phyloP scores from a whole-genome alignment of 1,284 basidiomycete genomes.

The Ustilago hordei region DNA sequence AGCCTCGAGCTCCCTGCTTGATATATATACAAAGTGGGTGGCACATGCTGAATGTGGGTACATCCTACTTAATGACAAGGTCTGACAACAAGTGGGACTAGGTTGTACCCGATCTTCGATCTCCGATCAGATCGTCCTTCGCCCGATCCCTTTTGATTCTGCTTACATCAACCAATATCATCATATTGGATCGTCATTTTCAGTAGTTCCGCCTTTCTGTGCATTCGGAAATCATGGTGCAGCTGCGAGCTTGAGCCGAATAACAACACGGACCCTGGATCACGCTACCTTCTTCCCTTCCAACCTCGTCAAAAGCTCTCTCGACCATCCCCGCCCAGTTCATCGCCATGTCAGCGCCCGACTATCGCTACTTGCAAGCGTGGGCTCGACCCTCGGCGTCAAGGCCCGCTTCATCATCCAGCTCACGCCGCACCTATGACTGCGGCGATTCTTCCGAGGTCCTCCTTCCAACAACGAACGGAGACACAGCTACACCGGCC shows the following conservation, averaged over 20 bases:
- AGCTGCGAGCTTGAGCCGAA: background rate
- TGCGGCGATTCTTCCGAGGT: slow-evolving; percentile 33
- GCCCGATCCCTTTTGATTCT: too few relatives aligned
- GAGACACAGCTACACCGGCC: slow-evolving; percentile 20
- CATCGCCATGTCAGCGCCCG: slow-evolving; percentile 39
- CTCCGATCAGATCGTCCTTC: too few relatives aligned
- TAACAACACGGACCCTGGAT: slow-evolving; percentile 2
- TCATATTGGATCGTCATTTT: background rate
- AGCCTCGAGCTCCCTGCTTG: too few relatives aligned
- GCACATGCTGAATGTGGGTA: too few relatives aligned
- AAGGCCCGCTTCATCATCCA: slow-evolving; percentile 12
- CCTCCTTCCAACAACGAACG: slow-evolving; percentile 34
- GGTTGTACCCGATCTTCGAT: too few relatives aligned
- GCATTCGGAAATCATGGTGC: background rate
- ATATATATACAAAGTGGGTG: too few relatives aligned
- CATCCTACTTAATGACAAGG: too few relatives aligned
- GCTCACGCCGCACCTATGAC: slow-evolving; percentile 23
- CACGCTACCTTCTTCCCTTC: background rate
- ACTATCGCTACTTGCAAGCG: slow-evolving; percentile 56
- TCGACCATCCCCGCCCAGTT: background rate
- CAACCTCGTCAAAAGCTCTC: too few relatives aligned
- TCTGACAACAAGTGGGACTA: too few relatives aligned
- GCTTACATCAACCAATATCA: too few relatives aligned
- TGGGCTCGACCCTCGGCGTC: slow-evolving; percentile 49
- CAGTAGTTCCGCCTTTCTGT: background rate